These are phyloP conservation scores for Mucor circinelloides DNA, from an alignment of 371 early-diverging fungal species.

Conservation along the genomic window DNA sequence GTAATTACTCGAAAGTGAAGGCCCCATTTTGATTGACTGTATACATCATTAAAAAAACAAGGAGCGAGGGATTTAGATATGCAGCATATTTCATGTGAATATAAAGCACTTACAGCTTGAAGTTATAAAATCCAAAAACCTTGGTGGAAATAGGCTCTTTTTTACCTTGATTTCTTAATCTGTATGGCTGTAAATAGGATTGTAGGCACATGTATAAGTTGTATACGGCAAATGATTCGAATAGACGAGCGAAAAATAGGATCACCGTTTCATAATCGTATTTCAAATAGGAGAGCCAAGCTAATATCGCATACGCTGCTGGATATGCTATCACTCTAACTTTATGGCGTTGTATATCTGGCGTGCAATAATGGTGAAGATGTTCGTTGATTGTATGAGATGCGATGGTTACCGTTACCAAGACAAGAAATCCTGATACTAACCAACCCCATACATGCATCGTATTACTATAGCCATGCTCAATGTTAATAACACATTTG, in stretches of 20 bases:
- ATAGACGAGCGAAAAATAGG: slow-evolving; percentile 50
- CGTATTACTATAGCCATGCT: slow-evolving; percentile 26
- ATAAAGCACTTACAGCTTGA: slow-evolving; percentile 36
- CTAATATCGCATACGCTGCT: slow-evolving; percentile 45
- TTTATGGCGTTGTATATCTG: slow-evolving; percentile 50
- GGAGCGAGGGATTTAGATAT: neutral
- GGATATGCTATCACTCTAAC: slow-evolving; percentile 52
- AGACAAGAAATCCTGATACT: slow-evolving; percentile 34
- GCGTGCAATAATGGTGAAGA: slow-evolving; percentile 44
- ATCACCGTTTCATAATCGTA: slow-evolving; percentile 53
- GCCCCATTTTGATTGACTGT: slow-evolving; percentile 56
- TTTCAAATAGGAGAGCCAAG: slow-evolving; percentile 53
- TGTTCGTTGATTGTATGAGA: slow-evolving; percentile 39
- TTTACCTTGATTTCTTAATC: slow-evolving; percentile 30
- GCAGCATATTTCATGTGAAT: neutral
- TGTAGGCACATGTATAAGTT: slow-evolving; percentile 48
- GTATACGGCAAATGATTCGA: slow-evolving; percentile 54
- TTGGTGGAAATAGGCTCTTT: slow-evolving; percentile 40
- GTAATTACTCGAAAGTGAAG: slow-evolving; percentile 49
- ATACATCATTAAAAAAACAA: neutral
- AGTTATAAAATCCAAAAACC: slow-evolving; percentile 33
- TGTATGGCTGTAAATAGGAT: slow-evolving; percentile 48
- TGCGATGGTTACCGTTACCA: slow-evolving; percentile 36
- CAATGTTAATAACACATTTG: neutral
- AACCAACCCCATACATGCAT: slow-evolving; percentile 56